Evolutionary conservation across 2,329 filamentous ascomycete species (phyloP).

Genomic region (Monilinia laxa): DNA sequence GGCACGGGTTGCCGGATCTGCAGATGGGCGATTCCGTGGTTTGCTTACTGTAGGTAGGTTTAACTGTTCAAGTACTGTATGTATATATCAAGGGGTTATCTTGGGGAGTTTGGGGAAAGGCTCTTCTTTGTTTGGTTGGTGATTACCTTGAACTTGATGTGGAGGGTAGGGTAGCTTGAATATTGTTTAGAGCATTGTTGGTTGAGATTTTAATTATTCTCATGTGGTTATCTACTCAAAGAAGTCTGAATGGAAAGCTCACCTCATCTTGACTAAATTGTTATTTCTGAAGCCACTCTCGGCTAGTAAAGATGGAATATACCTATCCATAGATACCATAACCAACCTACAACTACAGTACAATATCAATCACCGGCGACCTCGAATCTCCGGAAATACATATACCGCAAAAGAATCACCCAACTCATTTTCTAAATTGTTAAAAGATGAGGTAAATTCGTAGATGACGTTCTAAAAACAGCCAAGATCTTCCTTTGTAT

Average conservation of each 20-base stretch:
- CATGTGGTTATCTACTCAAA: too few relatives aligned
- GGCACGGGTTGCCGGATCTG: too few relatives aligned
- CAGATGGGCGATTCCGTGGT: too few relatives aligned
- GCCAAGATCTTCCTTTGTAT: constrained; percentile 1
- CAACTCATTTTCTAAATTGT: too few relatives aligned
- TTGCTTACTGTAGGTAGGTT: too few relatives aligned
- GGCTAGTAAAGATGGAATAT: background rate
- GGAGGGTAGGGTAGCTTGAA: background rate
- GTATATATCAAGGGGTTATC: too few relatives aligned
- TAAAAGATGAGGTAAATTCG: background rate
- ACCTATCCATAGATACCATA: background rate
- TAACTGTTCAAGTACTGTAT: too few relatives aligned
- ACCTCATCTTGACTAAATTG: too few relatives aligned
- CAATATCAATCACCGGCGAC: background rate
- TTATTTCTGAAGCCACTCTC: background rate
- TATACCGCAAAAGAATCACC: too few relatives aligned
- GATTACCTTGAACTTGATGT: background rate
- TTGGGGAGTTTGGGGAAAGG: too few relatives aligned
- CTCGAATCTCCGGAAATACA: background rate
- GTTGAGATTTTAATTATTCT: background rate
- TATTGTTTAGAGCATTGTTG: background rate
- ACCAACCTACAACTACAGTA: background rate
- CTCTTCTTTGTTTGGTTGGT: background rate
- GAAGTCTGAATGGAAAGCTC: background rate
- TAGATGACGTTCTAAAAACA: background rate